A percentile compares a stretch with the other conserved stretches of the same genome.
These are phyloP conservation scores for Colletotrichum phormii DNA, from an alignment of 2,329 filamentous ascomycete species.

Conservation along the genomic window DNA sequence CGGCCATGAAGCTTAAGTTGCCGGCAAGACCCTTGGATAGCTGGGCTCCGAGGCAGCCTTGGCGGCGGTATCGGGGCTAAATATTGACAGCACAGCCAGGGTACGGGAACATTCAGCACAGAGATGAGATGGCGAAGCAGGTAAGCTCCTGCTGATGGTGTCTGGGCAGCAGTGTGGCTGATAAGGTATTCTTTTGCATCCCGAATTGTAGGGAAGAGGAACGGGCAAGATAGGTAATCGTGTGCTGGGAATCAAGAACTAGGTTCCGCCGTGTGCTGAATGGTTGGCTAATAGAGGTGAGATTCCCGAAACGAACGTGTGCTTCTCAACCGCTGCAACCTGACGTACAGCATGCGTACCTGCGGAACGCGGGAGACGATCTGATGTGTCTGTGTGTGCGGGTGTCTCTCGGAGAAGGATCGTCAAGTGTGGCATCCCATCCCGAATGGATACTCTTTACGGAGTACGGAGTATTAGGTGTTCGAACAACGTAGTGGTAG, in stretches of 20 bases:
- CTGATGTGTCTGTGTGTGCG: constrained; percentile 1
- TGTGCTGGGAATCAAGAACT: constrained; percentile 5
- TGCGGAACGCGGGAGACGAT: constrained; percentile 1
- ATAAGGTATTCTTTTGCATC: neutral
- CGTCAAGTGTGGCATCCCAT: constrained; percentile 2
- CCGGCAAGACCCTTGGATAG: constrained; percentile 27
- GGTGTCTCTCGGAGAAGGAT: neutral
- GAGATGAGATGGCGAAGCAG: neutral
- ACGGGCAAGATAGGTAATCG: constrained; percentile 6
- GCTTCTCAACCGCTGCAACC: constrained; percentile 1
- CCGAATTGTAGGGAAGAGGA: neutral
- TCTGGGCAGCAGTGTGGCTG: constrained; percentile 15
- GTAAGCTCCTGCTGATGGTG: constrained; percentile 17
- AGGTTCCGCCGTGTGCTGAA: neutral
- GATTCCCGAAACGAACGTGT: neutral
- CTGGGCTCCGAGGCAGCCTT: neutral
- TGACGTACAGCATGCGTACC: constrained; percentile 8
- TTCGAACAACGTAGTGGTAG: neutral
- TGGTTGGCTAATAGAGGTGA: constrained; percentile 6
- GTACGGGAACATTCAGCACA: neutral
- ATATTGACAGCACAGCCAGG: neutral
- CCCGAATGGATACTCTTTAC: neutral
- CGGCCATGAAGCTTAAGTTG: constrained; percentile 20
- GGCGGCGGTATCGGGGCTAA: neutral
- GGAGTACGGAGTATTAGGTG: neutral